A percentile compares a stretch with the other conserved stretches of the same genome.
phyloP scores from a whole-genome alignment of 495 filamentous ascomycete genomes.

The Halenospora varia region DNA sequence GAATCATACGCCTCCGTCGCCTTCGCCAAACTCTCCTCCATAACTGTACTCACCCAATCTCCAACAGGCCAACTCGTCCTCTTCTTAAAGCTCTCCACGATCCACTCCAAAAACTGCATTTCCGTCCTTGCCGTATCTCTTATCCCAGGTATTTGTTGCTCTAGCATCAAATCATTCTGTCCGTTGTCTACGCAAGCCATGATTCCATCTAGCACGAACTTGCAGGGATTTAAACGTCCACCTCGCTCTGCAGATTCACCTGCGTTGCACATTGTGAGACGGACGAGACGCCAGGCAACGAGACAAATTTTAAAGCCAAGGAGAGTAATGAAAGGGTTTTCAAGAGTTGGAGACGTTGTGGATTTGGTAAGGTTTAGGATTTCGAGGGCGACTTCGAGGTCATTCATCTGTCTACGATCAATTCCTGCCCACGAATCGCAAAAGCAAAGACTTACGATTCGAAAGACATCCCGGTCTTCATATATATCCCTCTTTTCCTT shows the following conservation, averaged over 20 bases:
- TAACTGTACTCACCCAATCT: neutral
- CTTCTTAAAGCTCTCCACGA: neutral
- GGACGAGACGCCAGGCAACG: neutral
- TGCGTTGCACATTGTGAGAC: neutral
- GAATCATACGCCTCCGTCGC: neutral
- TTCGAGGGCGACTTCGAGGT: neutral
- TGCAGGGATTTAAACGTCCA: neutral
- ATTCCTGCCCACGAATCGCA: neutral
- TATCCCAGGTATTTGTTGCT: no score
- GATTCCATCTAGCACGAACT: neutral
- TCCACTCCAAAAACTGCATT: neutral
- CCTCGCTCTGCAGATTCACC: neutral
- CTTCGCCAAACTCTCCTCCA: neutral
- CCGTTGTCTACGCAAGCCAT: neutral
- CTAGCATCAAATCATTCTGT: neutral
- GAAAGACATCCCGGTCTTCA: neutral
- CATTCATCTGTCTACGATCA: neutral
- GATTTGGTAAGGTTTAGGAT: neutral
- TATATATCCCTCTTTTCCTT: neutral
- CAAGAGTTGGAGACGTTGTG: neutral
- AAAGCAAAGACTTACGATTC: neutral
- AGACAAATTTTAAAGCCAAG: neutral
- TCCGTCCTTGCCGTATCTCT: neutral
- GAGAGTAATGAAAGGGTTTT: neutral
- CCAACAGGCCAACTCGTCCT: neutral